Conservation (phyloP, 345 rosid genomes). For the Hevea brasiliensis region DNA sequence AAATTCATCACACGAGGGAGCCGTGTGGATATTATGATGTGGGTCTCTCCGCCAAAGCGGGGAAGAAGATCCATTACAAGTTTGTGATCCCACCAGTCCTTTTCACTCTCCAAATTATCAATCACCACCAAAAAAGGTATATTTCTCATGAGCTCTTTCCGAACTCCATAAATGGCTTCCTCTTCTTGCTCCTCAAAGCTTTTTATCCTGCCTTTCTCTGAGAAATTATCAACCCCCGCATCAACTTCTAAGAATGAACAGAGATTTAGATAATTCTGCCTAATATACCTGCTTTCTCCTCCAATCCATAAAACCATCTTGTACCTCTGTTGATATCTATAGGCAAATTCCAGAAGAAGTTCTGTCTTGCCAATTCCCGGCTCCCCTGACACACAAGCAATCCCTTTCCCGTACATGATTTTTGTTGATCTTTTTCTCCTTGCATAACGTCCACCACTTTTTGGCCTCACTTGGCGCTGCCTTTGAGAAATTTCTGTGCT, state of each 20-base stretch:
- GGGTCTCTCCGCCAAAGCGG: constrained; percentile 90
- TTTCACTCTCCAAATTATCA: constrained; percentile 90
- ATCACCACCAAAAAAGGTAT: constrained; percentile 84
- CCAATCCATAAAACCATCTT: constrained; percentile 96
- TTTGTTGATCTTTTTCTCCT: constrained; percentile 70
- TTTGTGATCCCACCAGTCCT: constrained; percentile 96
- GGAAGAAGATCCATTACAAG: constrained; percentile 97
- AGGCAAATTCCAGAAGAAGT: constrained; percentile 90
- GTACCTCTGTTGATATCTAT: constrained; percentile 82
- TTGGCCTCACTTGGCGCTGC: constrained; percentile 35
- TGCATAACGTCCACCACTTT: constrained; percentile 40
- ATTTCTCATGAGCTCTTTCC: constrained; percentile 86
- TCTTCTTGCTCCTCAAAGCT: constrained; percentile 95
- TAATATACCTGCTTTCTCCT: constrained; percentile 79
- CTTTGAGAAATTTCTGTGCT: constrained; percentile 42
- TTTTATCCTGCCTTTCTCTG: constrained; percentile 57
- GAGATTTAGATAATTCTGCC: constrained; percentile 87
- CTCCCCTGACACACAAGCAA: constrained; percentile 87
- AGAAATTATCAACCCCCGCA: constrained; percentile 63
- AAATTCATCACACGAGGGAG: constrained; percentile 81
- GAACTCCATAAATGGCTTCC: constrained; percentile 66
- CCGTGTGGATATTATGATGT: constrained; percentile 73
- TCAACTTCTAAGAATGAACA: constrained; percentile 77
- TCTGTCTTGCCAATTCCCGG: constrained; percentile 94
- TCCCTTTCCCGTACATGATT: constrained; percentile 74